A percentile compares a stretch with the other conserved stretches of the same genome.
These are phyloP conservation scores for Kuraishia piskuri DNA, from an alignment of 805 yeast species.

Conservation along the genomic window DNA sequence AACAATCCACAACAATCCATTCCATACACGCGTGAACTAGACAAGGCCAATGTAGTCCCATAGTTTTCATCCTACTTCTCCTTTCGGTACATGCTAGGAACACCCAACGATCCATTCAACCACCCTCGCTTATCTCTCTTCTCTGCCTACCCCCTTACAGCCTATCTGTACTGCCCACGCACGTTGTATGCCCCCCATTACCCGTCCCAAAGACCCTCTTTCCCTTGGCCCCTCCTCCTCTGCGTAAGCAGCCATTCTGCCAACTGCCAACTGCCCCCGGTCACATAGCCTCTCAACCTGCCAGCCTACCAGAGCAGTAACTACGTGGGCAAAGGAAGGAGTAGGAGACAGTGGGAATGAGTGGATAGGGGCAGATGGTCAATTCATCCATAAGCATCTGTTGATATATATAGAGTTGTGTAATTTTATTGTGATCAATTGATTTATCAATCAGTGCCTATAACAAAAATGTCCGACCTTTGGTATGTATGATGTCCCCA, in stretches of 20 bases:
- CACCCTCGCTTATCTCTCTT: too few species aligned
- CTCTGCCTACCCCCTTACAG: too few species aligned
- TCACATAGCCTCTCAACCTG: background rate
- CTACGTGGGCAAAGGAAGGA: background rate
- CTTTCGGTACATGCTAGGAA: too few species aligned
- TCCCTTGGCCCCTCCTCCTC: too few species aligned
- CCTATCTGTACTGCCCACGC: background rate
- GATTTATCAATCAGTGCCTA: background rate
- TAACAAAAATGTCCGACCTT: conserved; percentile 9
- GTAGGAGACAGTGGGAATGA: background rate
- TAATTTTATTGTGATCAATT: too few species aligned
- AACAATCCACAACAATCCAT: too few species aligned
- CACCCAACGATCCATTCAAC: too few species aligned
- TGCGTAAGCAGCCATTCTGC: background rate
- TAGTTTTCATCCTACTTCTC: too few species aligned
- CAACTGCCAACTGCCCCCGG: background rate
- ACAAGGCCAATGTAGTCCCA: too few species aligned
- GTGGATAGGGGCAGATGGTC: background rate
- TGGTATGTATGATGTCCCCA: conserved; percentile 7
- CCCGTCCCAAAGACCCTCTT: background rate
- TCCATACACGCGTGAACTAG: too few species aligned
- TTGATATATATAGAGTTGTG: too few species aligned
- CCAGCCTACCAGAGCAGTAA: background rate
- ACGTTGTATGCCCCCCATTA: too few species aligned
- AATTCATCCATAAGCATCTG: background rate